phyloP scores from a whole-genome alignment of 768 basidiomycete genomes.

The Rhodocollybia butyracea region DNA sequence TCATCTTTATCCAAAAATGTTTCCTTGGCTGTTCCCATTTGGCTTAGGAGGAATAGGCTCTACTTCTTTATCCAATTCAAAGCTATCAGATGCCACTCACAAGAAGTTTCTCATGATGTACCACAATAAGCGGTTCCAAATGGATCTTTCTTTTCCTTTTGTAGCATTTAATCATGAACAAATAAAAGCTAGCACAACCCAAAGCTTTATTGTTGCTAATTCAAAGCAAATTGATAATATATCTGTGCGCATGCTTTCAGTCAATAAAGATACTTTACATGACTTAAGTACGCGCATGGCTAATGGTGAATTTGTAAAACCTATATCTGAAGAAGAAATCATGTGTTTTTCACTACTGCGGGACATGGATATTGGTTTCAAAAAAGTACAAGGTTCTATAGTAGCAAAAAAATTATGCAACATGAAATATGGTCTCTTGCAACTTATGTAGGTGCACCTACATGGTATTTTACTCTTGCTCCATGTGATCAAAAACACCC shows the following conservation, averaged over 20 bases:
- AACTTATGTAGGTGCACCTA: too few relatives aligned
- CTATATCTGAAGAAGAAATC: conserved; percentile 18
- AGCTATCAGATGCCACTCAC: conserved; percentile 17
- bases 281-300: conserved; percentile 5
- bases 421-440: too few relatives aligned
- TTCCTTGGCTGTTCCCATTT: conserved; percentile 40
- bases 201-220: too few relatives aligned
- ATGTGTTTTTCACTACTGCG: conserved; percentile 19
- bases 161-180: too few relatives aligned
- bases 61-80: background rate
- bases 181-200: too few relatives aligned
- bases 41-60: conserved; percentile 23
- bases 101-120: conserved; percentile 29
- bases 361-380: conserved; percentile 25
- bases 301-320: conserved; percentile 14
- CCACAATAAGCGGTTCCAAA: conserved; percentile 33
- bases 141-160: conserved; percentile 27
- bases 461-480: too few relatives aligned
- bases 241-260: too few relatives aligned
- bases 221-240: too few relatives aligned
- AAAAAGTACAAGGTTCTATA: conserved; percentile 17
- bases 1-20: too few relatives aligned
- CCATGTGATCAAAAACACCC: too few relatives aligned
- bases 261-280: too few relatives aligned
- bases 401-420: conserved; percentile 22